Evolutionary conservation across 768 basidiomycete genomes (phyloP).

Genomic region (Auriscalpium orientale): DNA sequence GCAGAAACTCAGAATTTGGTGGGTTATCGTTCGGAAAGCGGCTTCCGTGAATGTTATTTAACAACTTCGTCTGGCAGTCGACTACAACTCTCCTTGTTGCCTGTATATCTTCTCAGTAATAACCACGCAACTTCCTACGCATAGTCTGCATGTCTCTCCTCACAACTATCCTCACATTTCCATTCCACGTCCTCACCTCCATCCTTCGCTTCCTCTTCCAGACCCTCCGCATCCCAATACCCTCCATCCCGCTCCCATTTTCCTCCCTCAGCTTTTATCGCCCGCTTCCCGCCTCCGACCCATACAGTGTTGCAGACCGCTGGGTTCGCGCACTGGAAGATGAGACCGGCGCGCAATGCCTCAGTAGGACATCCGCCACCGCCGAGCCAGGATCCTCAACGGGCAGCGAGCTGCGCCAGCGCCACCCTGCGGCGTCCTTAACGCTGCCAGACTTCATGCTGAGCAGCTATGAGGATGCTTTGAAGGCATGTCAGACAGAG

Average conservation of each 20-base stretch:
- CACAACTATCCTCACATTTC: conserved; percentile 43
- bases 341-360: conserved; percentile 68
- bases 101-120: no score
- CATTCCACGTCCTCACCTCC: conserved; percentile 50
- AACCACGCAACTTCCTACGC: no score
- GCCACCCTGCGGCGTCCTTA: conserved; percentile 28
- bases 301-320: conserved; percentile 55
- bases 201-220: conserved; percentile 61
- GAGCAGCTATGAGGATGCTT: conserved; percentile 75
- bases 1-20: no score
- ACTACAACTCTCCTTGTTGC: no score
- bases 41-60: no score
- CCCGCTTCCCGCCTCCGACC: conserved; percentile 29
- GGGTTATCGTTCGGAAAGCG: no score
- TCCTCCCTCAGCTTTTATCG: conserved; percentile 38
- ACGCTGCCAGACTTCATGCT: conserved; percentile 75
- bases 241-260: conserved; percentile 34
- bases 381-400: conserved; percentile 35
- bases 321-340: conserved; percentile 81
- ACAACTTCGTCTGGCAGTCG: no score
- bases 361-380: conserved; percentile 33
- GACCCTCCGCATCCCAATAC: conserved; percentile 60
- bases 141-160: background rate
- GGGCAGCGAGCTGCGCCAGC: conserved; percentile 20
- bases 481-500: conserved; percentile 65